Evolutionary conservation across 257 asterid genomes (phyloP).

Genomic region (Nicotiana otophora): DNA sequence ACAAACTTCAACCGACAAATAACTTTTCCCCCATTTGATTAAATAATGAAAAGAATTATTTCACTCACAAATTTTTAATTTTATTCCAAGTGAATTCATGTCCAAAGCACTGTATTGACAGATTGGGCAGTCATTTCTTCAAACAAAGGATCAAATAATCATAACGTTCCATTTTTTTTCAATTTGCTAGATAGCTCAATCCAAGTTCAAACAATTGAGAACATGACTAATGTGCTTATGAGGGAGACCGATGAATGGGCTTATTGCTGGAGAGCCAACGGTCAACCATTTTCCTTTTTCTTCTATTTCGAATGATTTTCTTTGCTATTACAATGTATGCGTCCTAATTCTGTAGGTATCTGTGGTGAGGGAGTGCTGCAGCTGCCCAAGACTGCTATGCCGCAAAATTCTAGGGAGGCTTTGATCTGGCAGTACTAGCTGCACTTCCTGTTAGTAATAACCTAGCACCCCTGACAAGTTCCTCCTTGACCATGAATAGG

Average conservation of each 20-base stretch:
- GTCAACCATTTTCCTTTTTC: background rate
- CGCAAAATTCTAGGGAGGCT: slow-evolving; percentile 17
- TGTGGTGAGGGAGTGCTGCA: background rate
- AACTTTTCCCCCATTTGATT: too few species aligned
- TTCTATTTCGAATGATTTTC: background rate
- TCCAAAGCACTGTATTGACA: too few species aligned
- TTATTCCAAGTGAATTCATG: too few species aligned
- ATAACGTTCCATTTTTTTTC: background rate
- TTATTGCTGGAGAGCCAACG: background rate
- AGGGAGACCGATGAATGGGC: background rate
- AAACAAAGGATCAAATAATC: background rate
- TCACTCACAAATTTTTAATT: too few species aligned
- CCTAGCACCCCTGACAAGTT: slow-evolving; percentile 76
- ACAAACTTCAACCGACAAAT: too few species aligned
- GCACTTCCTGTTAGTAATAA: slow-evolving; percentile 56
- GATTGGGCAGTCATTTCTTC: too few species aligned
- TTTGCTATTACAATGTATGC: background rate
- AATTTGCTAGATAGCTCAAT: background rate
- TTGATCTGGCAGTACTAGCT: slow-evolving; percentile 21
- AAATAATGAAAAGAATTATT: too few species aligned
- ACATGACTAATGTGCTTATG: background rate
- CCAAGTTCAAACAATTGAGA: background rate
- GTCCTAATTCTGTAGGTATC: background rate
- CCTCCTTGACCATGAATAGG: slow-evolving; percentile 96
- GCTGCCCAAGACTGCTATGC: background rate